These are phyloP conservation scores for Aquilaria agallochum DNA, from an alignment of 441 rosid species.

Conservation along the genomic window DNA sequence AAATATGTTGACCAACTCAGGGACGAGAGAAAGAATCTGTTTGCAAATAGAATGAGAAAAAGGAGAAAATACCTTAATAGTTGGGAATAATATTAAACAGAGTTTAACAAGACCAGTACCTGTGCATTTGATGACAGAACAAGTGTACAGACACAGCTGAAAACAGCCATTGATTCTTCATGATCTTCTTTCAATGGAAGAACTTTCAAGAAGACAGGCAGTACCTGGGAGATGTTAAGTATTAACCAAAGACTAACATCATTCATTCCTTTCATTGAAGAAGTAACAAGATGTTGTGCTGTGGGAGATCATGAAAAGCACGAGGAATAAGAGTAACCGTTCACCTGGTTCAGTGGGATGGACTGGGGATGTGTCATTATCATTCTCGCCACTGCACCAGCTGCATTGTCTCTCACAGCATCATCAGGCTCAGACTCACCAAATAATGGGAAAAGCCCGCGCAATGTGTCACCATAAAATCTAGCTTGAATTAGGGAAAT, in stretches of 20 bases:
- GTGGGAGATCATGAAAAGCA: constrained; percentile 1
- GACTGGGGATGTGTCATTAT: constrained; percentile 85
- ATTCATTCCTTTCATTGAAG: background rate
- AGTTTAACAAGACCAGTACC: constrained; percentile 30
- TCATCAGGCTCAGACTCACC: constrained; percentile 94
- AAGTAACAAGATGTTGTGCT: background rate
- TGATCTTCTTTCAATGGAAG: constrained; percentile 96
- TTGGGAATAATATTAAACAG: background rate
- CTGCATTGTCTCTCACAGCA: constrained; percentile 98
- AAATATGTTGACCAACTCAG: constrained; percentile 83
- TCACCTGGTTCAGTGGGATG: constrained; percentile 89
- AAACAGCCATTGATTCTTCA: constrained; percentile 95
- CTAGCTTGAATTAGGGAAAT: constrained; percentile 52
- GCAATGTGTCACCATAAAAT: constrained; percentile 73
- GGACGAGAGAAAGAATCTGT: constrained; percentile 79
- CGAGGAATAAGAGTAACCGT: constrained; percentile 11
- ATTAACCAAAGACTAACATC: constrained; percentile 11
- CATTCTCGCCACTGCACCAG: constrained; percentile 99
- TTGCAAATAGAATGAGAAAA: constrained; percentile 6
- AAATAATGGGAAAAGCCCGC: constrained; percentile 74
- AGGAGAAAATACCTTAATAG: constrained; percentile 3
- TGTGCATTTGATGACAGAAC: constrained; percentile 83
- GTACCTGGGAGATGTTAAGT: constrained; percentile 51
- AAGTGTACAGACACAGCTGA: constrained; percentile 77
- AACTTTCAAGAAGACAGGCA: constrained; percentile 82